Evolutionary conservation across 495 filamentous ascomycete species (phyloP), one percentile per base, ranked within the genome.

Genomic region (Talaromyces ruber): DNA sequence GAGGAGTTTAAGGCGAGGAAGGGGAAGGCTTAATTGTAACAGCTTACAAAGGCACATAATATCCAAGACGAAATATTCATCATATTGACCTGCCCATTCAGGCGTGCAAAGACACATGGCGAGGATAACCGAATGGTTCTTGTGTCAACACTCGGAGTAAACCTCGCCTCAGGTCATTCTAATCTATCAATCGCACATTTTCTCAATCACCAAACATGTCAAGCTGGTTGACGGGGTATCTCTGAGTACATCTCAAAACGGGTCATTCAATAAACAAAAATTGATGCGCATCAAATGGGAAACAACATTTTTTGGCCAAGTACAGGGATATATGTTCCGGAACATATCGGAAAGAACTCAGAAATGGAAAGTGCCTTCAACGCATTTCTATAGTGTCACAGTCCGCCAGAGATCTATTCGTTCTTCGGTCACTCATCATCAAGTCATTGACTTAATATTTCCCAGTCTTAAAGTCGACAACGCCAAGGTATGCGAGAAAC

Each of bases 1-100:
- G 80, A 81, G 60, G 90, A 95, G 61, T 92, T 90, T 74, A 98
- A 95, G 78, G 79, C 70, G 63, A 81, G 84, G 68, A 90, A 86
- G 64, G 54, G 29, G 26, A 57, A 34, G 54, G 28, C 26, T 34
- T 32, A 6, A 57, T 57, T 16, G 3, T 11, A 18, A 39, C 14
- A 39, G 34, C 12, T 3, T 22, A 57, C 1, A 11, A 51, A 12
- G 22, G 14, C 6, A 51, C 22, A 12, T 21, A 8, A 21, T 21
- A 9, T 21, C 6, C 2, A 22, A 9, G 22, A 18, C 22, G 11
- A 21, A 11, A 28, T 6, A 54, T 28, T 28, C 24, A 54, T 21
- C 28, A 4, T 4, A 21, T 28, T 24, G 59, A 9, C 24, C 25
- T 60, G 59, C 59, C 59, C 26, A 52, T 60, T 60, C 6, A 8